phyloP scores from a whole-genome alignment of 106 monocot genomes.

The Vanilla planifolia region DNA sequence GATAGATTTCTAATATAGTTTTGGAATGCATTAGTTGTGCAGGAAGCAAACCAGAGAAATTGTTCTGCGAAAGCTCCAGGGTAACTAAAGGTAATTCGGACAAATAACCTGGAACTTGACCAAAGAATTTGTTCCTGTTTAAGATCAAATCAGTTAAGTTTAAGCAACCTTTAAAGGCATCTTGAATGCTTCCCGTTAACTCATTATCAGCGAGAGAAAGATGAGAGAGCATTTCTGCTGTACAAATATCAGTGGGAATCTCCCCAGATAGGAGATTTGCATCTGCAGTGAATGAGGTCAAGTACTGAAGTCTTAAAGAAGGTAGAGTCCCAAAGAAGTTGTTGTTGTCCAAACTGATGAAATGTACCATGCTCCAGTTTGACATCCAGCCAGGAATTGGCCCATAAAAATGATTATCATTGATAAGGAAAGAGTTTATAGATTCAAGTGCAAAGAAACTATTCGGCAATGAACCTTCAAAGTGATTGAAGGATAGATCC shows the following conservation, averaged over 20 bases:
- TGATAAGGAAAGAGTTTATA: conserved; percentile 58
- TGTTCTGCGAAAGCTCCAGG: conserved; percentile 75
- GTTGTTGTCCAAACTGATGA: conserved; percentile 62
- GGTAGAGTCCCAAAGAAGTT: conserved; percentile 61
- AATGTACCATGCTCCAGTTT: conserved; percentile 50
- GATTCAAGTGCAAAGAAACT: conserved; percentile 38
- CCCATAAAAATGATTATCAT: conserved; percentile 72
- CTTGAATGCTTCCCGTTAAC: conserved; percentile 53
- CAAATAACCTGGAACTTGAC: conserved; percentile 74
- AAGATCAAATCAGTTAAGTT: conserved; percentile 65
- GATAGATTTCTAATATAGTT: conserved; percentile 55
- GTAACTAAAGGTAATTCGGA: conserved; percentile 66
- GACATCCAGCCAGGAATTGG: conserved; percentile 59
- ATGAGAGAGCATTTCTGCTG: conserved; percentile 33
- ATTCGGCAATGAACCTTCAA: conserved; percentile 68
- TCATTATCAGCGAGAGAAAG: conserved; percentile 65
- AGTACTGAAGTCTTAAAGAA: conserved; percentile 33
- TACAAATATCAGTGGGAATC: conserved; percentile 63
- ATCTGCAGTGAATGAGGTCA: conserved; percentile 70
- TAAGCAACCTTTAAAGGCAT: conserved; percentile 50
- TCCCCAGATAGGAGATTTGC: conserved; percentile 72
- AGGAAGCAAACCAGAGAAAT: conserved; percentile 71
- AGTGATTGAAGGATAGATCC: conserved; percentile 76
- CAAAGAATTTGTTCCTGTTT: conserved; percentile 53
- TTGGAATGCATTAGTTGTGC: conserved; percentile 39